Percentiles rank a stretch among this genome's conserved stretches.
Evolutionary conservation across 257 asterid species (phyloP).

Genomic region (Plantago major): DNA sequence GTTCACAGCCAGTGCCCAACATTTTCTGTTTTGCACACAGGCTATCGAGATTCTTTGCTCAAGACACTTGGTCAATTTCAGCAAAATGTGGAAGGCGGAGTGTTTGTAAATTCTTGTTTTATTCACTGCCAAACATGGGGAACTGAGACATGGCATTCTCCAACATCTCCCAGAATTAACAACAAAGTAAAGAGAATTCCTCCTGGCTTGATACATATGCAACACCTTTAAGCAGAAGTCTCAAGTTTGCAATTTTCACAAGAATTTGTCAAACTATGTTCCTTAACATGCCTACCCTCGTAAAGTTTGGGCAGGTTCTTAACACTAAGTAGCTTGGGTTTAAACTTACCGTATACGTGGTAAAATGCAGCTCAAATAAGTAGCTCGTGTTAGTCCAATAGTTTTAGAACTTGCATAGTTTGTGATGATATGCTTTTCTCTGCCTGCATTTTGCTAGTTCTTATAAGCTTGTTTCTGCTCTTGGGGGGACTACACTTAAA

Average conservation of each 20-base stretch:
- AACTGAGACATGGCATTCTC: conserved; percentile 83
- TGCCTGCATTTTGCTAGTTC: neutral
- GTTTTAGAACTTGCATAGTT: too few species aligned
- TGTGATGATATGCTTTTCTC: too few species aligned
- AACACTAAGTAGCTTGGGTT: too few species aligned
- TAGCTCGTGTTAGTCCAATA: too few species aligned
- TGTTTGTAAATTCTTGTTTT: conserved; percentile 83
- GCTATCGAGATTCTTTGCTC: conserved; percentile 67
- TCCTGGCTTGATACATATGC: neutral
- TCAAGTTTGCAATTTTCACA: neutral
- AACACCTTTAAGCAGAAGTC: too few species aligned
- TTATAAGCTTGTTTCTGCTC: too few species aligned
- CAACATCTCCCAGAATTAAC: conserved; percentile 79
- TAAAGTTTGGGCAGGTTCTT: too few species aligned
- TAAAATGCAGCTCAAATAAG: too few species aligned
- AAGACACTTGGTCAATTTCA: conserved; percentile 43
- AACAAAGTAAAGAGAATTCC: conserved; percentile 41
- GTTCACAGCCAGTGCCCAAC: neutral
- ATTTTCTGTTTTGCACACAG: conserved; percentile 35
- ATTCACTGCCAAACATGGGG: conserved; percentile 86
- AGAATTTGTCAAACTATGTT: neutral
- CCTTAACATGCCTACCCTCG: too few species aligned
- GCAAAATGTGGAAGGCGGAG: conserved; percentile 49
- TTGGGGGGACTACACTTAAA: too few species aligned
- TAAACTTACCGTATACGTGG: too few species aligned